Evolutionary conservation across 345 rosid species (phyloP), one percentile per base, ranked within the genome.

Genomic region (Moringa oleifera): DNA sequence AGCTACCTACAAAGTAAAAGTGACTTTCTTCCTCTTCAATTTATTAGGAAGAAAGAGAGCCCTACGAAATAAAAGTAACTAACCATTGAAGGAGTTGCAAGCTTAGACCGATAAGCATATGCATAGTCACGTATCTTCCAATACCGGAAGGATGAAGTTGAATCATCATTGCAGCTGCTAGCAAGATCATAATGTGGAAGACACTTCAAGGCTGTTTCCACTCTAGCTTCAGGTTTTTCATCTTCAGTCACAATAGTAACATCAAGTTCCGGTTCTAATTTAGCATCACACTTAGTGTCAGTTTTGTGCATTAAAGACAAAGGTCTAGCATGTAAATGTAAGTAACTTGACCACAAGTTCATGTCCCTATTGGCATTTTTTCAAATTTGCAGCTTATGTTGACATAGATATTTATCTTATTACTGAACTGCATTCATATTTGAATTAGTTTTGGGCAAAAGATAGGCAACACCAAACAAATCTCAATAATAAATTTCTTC

Each of bases 81-180:
- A 68, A 88, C 95, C 83, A 61, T 69, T 37, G 80, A 75, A 54
- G 97, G 97, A 10, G 93, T 86, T 46, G 76, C 81, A 60, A 85
- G 74, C 74, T 83, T 84, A 23, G 93, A 80, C 62, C 85, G 86
- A 78, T 90, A 90, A 64, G 88, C 89, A 80, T 82, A 65, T 0
- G 84, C 97, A 72, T 77, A 90, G 75, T 90, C 97, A 23, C 96
- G 95, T 71, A 90, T 88, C 84, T 83, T 90, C 93, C 96, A 85
- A 62, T 88, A 90, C 55, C 84, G 79, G 51, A 88, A 90, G 17
- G 85, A 73, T 37, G 75, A 28, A 57, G 55, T 47, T 2, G 63
- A 54, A 57, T 75, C 79, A 16, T 55, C 63, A 25, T 62, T 77
- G 59, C 78, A 78, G 81, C 57, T 57, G 61, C 45, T 78, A 63